These are phyloP conservation scores for Heliocybe sulcata DNA, from an alignment of 1,284 basidiomycete genomes.

Conservation along the genomic window DNA sequence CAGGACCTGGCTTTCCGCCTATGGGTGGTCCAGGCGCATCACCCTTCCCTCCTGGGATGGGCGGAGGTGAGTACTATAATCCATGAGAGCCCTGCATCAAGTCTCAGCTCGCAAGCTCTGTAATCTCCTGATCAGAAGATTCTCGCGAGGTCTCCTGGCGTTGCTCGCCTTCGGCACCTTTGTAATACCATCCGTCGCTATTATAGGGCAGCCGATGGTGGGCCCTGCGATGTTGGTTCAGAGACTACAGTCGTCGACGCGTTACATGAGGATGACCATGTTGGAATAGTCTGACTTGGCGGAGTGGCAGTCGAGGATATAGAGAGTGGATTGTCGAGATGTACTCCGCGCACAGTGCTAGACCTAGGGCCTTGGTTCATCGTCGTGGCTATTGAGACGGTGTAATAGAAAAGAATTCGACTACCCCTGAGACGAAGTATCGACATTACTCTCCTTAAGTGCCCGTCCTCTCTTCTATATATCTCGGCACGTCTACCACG, in stretches of 20 bases:
- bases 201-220: conserved; percentile 81
- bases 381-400: conserved; percentile 66
- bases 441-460: conserved; percentile 91
- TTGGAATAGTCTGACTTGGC: conserved; percentile 87
- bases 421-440: conserved; percentile 99
- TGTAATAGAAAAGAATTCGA: conserved; percentile 67
- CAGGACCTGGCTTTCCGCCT: conserved; percentile 37
- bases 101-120: too few relatives aligned
- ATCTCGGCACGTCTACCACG: conserved; percentile 33
- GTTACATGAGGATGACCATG: conserved; percentile 57
- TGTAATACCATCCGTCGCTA: conserved; percentile 59
- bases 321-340: conserved; percentile 46
- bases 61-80: conserved; percentile 5
- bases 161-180: conserved; percentile 68
- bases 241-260: conserved; percentile 97
- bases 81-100: too few relatives aligned
- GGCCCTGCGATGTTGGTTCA: conserved; percentile 82
- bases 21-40: conserved; percentile 28
- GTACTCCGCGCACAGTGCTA: conserved; percentile 20
- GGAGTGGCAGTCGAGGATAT: conserved; percentile 91
- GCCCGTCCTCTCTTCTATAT: conserved; percentile 71
- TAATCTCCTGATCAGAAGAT: conserved; percentile 65
- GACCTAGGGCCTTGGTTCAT: conserved; percentile 65
- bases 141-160: conserved; percentile 96
- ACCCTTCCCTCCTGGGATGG: conserved; percentile 26